Base-by-base conservation (phyloP, 225 moss, liverwort and hornwort genomes). In the Lunularia cruciata region DNA sequence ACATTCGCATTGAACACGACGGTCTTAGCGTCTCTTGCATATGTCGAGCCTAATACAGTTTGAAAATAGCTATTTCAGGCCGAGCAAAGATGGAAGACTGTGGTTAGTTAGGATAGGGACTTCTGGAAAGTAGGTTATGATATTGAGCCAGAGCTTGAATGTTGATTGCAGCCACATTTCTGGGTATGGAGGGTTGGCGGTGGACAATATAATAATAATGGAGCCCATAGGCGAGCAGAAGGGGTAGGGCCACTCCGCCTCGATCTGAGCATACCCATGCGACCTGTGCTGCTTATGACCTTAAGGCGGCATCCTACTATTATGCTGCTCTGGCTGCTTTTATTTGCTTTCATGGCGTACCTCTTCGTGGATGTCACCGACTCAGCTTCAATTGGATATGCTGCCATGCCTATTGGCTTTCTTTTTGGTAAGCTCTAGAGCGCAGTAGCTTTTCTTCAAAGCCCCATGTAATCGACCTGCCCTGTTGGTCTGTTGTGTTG, bases 361-460 rank as follows among this genome's bases (percentile, higher is more conserved):
- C 85, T 95, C 67, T 95, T 95, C 83, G 85, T 95, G 81, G 84
- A 88, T 84, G 85, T 91, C 77, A 83, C 91, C 89, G 85, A 81
- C 76, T 85, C 89, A 64, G 80, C 91, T 46, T 84, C 91, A 75
- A 86, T 92, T 81, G 94, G 94, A 78, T 95, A 89, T 85, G 91
- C 86, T 79, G 94, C 91, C 68, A 91, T 91, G 94, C 94, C 94
- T n/a, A 91, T 95, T 69, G 94, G 94, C 67, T 95, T 95, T 83
- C 81, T 95, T 76, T 95, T 91, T 65, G 94, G 94, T 95, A 88
- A 86, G 94, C 48, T 46, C 81, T 79, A 76, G 77, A 73, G 75
- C 72, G 69, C 77, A 68, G 60, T 76, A 52, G 70, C 79, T 60
- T 57, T 70, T 65, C 69, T 73, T 76, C 63, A 15, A 39, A 70